These are phyloP conservation scores for Prunus armeniaca DNA, from an alignment of 306 rosid genomes.

Conservation along the genomic window DNA sequence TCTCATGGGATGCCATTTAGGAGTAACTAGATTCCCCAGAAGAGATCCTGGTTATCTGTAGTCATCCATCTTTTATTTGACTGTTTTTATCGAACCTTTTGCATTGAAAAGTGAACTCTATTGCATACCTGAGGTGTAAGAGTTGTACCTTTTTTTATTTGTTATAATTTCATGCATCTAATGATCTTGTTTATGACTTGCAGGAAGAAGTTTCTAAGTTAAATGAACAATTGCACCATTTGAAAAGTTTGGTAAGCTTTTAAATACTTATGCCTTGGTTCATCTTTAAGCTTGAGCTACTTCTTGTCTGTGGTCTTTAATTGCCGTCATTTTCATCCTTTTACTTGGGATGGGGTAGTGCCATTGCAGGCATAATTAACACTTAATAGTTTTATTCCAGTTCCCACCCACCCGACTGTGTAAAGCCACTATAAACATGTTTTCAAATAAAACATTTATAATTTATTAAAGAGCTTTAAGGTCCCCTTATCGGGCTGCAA, in stretches of 20 bases:
- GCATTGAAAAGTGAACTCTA: not conserved
- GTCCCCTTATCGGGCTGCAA: not conserved
- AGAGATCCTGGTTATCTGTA: not conserved
- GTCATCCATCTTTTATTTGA: not conserved
- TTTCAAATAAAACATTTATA: not conserved
- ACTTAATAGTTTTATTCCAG: not conserved
- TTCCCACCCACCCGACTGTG: not conserved
- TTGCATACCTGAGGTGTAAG: not conserved
- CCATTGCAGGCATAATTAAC: not conserved
- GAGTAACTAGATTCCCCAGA: not conserved
- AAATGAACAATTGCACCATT: conserved; percentile 37
- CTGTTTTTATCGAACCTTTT: not conserved
- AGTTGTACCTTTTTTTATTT: not conserved
- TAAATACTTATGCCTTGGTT: conserved; percentile 8
- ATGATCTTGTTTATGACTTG: conserved; percentile 28
- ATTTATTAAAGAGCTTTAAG: not conserved
- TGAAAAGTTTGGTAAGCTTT: conserved; percentile 63
- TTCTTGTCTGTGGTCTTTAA: not conserved
- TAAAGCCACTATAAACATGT: not conserved
- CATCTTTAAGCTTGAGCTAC: conserved; percentile 10
- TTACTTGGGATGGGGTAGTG: not conserved
- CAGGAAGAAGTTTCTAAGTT: conserved; percentile 74
- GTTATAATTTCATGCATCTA: not conserved
- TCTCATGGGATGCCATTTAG: not conserved
- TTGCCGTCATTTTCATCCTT: not conserved